Evolutionary conservation across 2,329 filamentous ascomycete genomes (phyloP), one percentile per base, ranked within the genome.

Genomic region (Laburnicola sp.): DNA sequence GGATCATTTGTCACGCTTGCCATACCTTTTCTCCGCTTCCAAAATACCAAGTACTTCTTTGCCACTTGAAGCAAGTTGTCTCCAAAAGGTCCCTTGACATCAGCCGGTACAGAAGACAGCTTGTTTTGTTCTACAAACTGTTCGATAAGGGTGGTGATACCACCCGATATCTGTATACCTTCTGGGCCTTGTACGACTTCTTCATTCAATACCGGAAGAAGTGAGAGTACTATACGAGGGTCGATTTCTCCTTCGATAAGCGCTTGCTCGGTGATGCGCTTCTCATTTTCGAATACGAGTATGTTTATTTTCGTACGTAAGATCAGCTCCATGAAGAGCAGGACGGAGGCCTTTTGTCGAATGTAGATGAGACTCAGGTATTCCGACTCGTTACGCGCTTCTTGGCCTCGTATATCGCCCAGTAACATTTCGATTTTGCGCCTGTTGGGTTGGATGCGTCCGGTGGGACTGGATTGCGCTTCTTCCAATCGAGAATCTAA

Each of bases 1-100:
- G 82, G 83, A 62, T 96, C 93, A 68, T 96, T 92, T 0, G 89
- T 85, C 41, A 99, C 88, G 68, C 94, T 99, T 6, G 91, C 94
- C 67, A 97, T 96, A 0, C 93, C 95, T 70, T 96, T 95, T 74
- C 95, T 95, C 60, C 87, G 86, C 59, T 93, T 85, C 92, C 93
- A 97, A 1, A 87, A 84, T n/a, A 85, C 80, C 2, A 99, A 79
- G 68, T 94, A 97, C 36, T 88, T 85, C 54, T 89, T 87, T 8
- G 96, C 74, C 65, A 96, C 89, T 39, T 89, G 83, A 41, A 96
- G 78, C 2, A 90, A 76, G 64, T 74, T 83, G 64, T 77, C 74
- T 22, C 75, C 73, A 51, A 78, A 78, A 1, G 75, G 68, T 56
- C 77, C 74, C 28, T 73, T 74, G 21, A 73, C 63, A 34, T 76